Evolutionary conservation across 306 rosid species (phyloP).

Genomic region (Rosa chinensis): DNA sequence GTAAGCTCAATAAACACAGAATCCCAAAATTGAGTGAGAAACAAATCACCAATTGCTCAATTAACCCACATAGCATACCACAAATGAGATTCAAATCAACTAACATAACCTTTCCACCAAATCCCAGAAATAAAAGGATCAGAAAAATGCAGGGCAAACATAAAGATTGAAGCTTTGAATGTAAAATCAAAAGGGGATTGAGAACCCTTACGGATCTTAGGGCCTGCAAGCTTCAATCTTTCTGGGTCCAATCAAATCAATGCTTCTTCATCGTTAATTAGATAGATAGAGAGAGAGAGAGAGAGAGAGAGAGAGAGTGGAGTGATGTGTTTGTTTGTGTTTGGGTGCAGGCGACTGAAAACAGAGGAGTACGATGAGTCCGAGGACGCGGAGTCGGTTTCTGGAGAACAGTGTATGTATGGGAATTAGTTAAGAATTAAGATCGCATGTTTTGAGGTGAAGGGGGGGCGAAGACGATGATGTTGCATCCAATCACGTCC

Average conservation of each 20-base stretch:
- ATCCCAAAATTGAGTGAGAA: neutral
- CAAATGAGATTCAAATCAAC: neutral
- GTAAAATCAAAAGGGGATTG: conserved; percentile 6
- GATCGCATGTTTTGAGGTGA: conserved; percentile 18
- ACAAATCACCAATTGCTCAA: conserved; percentile 3
- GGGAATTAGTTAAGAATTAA: conserved; percentile 5
- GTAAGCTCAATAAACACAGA: neutral
- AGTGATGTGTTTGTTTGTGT: conserved; percentile 1
- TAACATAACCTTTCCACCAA: neutral
- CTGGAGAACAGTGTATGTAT: neutral
- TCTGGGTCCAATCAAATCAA: conserved; percentile 20
- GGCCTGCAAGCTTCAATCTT: conserved; percentile 14
- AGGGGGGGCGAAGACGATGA: neutral
- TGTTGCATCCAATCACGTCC: conserved; percentile 21
- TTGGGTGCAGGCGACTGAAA: conserved; percentile 2
- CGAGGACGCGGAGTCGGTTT: conserved; percentile 22
- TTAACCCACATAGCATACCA: neutral
- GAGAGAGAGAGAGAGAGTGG: conserved; percentile 11
- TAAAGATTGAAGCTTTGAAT: neutral
- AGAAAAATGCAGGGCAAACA: neutral
- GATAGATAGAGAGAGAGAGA: too few species aligned
- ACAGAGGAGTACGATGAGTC: conserved; percentile 25
- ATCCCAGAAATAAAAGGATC: conserved; percentile 14
- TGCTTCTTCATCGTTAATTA: neutral
- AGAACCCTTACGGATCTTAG: conserved; percentile 35